phyloP scores from a whole-genome alignment of 75 land plant species.

The Isoetes taiwanensis region DNA sequence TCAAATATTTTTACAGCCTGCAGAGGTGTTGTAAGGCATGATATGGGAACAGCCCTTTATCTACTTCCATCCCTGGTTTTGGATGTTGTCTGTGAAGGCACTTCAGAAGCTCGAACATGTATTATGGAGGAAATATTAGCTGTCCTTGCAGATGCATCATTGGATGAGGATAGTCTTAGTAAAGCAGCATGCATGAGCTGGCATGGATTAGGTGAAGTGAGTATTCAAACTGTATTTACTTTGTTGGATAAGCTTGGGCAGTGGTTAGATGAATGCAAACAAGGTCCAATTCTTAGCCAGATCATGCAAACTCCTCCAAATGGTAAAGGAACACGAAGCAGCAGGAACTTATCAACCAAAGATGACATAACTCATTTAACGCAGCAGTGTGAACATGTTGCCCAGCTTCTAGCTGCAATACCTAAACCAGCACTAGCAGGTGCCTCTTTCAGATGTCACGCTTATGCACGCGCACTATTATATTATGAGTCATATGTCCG shows the following conservation, averaged over 20 bases:
- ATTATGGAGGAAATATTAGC: constrained; percentile 82
- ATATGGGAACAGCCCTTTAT: constrained; percentile 90
- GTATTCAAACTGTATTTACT: constrained; percentile 90
- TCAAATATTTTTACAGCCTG: constrained; percentile 82
- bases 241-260: constrained; percentile 96
- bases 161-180: constrained; percentile 26
- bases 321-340: not conserved
- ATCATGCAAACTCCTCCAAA: constrained; percentile 9
- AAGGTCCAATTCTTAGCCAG: constrained; percentile 14
- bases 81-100: constrained; percentile 90
- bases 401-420: constrained; percentile 64
- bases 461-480: constrained; percentile 82
- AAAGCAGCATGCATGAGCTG: not conserved
- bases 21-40: constrained; percentile 87
- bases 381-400: constrained; percentile 39
- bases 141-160: constrained; percentile 70
- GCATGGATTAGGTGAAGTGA: constrained; percentile 76
- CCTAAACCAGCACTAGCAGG: constrained; percentile 88
- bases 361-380: not conserved
- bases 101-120: constrained; percentile 61
- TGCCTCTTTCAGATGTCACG: constrained; percentile 90
- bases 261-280: constrained; percentile 93
- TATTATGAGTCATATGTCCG: constrained; percentile 89
- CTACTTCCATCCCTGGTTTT: constrained; percentile 88
- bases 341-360: constrained; percentile 12